Percentiles rank a stretch among this genome's conserved stretches.
These are phyloP conservation scores for Microcera coccophila DNA, from an alignment of 2,329 filamentous ascomycete species.

Conservation along the genomic window DNA sequence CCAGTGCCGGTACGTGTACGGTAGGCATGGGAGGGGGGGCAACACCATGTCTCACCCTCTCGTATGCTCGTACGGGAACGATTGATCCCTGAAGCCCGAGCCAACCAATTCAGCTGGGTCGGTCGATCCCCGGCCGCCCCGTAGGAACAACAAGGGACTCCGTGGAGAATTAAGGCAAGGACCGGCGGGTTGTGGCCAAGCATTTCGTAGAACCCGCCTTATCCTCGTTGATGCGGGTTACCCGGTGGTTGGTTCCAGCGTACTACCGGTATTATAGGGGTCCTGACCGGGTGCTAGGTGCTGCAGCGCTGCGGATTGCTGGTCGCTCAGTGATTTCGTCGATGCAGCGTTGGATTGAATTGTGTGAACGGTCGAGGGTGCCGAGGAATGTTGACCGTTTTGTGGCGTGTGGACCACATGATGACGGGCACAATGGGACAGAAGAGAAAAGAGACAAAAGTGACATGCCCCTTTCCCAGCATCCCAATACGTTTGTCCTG, in stretches of 20 bases:
- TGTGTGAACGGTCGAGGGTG: background rate
- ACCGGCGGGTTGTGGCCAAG: background rate
- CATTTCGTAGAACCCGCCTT: constrained; percentile 1
- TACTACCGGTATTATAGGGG: background rate
- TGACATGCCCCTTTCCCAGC: background rate
- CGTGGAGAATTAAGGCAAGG: background rate
- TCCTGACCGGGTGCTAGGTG: background rate
- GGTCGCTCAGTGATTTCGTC: background rate
- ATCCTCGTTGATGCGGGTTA: background rate
- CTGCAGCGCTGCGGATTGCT: background rate
- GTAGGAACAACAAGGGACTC: background rate
- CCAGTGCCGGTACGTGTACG: no score
- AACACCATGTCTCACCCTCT: background rate
- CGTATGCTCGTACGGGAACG: background rate
- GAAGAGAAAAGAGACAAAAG: background rate
- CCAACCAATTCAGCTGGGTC: background rate
- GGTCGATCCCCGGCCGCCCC: background rate
- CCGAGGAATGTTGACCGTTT: background rate
- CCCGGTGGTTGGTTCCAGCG: background rate
- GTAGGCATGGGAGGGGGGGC: no score
- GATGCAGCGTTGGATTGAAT: background rate
- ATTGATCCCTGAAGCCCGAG: background rate
- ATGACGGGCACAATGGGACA: no score
- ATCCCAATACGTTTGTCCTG: background rate
- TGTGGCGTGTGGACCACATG: background rate